Evolutionary conservation across 2,329 filamentous ascomycete species (phyloP).

Genomic region (Sclerotinia subarctica): DNA sequence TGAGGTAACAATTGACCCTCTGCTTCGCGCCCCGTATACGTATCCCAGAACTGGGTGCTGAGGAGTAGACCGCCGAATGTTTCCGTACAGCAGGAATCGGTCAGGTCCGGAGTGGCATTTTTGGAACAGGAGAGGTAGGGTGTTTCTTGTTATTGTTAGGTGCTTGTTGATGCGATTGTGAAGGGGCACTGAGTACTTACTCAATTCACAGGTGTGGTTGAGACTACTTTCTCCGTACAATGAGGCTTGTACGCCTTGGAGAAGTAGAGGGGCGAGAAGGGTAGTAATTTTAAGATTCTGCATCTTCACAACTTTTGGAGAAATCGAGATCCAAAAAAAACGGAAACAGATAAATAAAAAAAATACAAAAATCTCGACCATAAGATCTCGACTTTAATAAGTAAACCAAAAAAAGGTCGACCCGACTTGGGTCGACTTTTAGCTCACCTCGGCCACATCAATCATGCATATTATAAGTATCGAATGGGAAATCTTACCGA

Average conservation of each 20-base stretch:
- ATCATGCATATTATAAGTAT: background rate
- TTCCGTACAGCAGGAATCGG: conserved; percentile 63
- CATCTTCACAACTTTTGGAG: background rate
- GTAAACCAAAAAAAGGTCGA: background rate
- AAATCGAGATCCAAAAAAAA: background rate
- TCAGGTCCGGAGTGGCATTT: conserved; percentile 43
- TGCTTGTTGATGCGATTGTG: background rate
- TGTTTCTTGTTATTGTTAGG: conserved; percentile 26
- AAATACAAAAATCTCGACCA: background rate
- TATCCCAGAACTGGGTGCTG: conserved; percentile 62
- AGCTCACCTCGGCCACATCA: background rate
- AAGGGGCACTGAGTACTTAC: conserved; percentile 19
- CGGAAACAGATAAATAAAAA: background rate
- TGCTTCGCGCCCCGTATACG: conserved; percentile 58
- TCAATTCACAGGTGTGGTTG: conserved; percentile 34
- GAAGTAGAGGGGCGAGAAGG: conserved; percentile 2
- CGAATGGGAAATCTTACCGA: background rate
- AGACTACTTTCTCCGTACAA: conserved; percentile 33
- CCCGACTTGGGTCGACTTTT: background rate
- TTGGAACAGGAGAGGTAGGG: conserved; percentile 48
- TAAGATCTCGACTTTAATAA: background rate
- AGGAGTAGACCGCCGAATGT: conserved; percentile 62
- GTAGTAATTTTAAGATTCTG: background rate
- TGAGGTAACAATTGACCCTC: conserved; percentile 56
- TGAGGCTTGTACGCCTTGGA: conserved; percentile 20